Conservation (phyloP, 1,284 basidiomycete species). For the Lignosus rhinocerotis region DNA sequence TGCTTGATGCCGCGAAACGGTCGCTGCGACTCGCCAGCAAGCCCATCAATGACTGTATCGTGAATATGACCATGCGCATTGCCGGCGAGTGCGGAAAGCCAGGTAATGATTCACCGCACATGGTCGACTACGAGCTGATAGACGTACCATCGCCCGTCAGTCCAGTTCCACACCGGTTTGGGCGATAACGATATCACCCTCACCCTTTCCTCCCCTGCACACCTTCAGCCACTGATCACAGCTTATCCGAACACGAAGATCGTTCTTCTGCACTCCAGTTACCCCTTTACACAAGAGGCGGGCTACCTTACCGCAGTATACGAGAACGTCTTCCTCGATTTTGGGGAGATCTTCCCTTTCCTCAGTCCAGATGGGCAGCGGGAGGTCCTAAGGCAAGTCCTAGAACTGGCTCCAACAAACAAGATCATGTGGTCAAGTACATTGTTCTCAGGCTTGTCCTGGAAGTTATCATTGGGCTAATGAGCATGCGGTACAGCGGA, state of each 20-base stretch:
- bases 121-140: neutral
- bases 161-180: slow-evolving; percentile 81
- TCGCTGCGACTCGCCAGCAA: slow-evolving; percentile 59
- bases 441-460: slow-evolving; percentile 25
- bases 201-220: slow-evolving; percentile 57
- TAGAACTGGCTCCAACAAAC: slow-evolving; percentile 72
- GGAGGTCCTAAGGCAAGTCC: slow-evolving; percentile 54
- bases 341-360: slow-evolving; percentile 76
- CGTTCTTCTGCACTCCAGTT: slow-evolving; percentile 71
- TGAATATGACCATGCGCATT: slow-evolving; percentile 53
- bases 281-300: slow-evolving; percentile 74
- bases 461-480: neutral
- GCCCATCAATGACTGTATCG: slow-evolving; percentile 63
- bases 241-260: slow-evolving; percentile 58
- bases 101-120: slow-evolving; percentile 37
- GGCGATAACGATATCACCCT: slow-evolving; percentile 74
- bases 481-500: slow-evolving; percentile 48
- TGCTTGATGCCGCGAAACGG: slow-evolving; percentile 25
- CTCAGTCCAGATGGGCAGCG: slow-evolving; percentile 65
- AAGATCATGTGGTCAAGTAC: slow-evolving; percentile 79
- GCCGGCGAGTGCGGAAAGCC: slow-evolving; percentile 56
- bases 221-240: slow-evolving; percentile 67
- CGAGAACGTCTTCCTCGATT: slow-evolving; percentile 73
- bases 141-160: slow-evolving; percentile 36
- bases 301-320: slow-evolving; percentile 73